Conservation (phyloP, 75 land plant genomes). For the Ceratopteris richardii region DNA sequence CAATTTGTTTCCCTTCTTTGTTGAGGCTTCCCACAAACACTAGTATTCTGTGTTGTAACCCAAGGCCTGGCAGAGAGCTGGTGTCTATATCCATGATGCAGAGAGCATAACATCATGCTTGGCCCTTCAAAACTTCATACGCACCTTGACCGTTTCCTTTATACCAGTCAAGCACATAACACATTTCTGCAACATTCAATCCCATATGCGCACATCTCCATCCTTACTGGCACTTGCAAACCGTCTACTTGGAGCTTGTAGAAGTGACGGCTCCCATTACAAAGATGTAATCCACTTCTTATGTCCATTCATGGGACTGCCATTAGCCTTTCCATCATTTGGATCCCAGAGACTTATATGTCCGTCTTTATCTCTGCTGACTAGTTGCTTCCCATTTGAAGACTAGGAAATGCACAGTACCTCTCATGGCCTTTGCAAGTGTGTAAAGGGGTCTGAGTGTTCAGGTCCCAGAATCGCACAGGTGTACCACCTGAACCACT, state of each 20-base stretch:
- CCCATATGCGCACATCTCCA: slow-evolving; percentile 99
- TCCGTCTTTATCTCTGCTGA: slow-evolving; percentile 91
- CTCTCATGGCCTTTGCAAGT: slow-evolving; percentile 94
- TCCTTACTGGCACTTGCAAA: slow-evolving; percentile 98
- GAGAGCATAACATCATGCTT: too few relatives aligned
- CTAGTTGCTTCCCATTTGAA: slow-evolving; percentile 86
- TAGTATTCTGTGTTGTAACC: too few relatives aligned
- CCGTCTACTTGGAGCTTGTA: slow-evolving; percentile 79
- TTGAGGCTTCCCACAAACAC: too few relatives aligned
- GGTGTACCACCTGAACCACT: slow-evolving; percentile 99
- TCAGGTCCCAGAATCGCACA: slow-evolving; percentile 92
- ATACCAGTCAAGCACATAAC: slow-evolving; percentile 64
- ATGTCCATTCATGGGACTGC: slow-evolving; percentile 78
- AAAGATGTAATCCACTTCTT: slow-evolving; percentile 94
- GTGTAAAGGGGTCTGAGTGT: slow-evolving; percentile 82
- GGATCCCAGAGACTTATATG: slow-evolving; percentile 85
- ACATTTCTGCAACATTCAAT: slow-evolving; percentile 49
- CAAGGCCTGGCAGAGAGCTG: too few relatives aligned
- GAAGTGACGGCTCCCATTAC: slow-evolving; percentile 92
- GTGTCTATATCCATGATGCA: too few relatives aligned
- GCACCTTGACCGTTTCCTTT: too few relatives aligned
- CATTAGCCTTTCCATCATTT: slow-evolving; percentile 62
- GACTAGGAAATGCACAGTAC: slow-evolving; percentile 97
- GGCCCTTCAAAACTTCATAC: too few relatives aligned
- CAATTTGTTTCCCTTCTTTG: too few relatives aligned